Percentiles rank a stretch among this genome's conserved stretches.
phyloP scores from a whole-genome alignment of 139 green algal genomes.

The Bryopsis sp. region DNA sequence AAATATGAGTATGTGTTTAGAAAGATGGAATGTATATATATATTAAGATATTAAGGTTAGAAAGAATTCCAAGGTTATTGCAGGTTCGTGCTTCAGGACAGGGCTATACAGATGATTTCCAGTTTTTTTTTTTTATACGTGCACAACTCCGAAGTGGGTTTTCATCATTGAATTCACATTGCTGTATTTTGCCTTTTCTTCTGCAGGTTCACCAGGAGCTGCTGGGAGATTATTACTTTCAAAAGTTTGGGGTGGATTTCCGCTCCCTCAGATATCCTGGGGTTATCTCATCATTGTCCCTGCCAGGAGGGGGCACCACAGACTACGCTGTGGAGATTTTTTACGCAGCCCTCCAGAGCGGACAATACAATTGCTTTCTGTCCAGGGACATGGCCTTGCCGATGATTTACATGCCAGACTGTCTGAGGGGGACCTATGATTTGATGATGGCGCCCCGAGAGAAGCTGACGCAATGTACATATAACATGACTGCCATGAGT shows the following conservation, averaged over 20 bases:
- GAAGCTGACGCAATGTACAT: slow-evolving; percentile 34
- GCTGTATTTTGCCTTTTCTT: too few species aligned
- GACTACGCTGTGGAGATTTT: slow-evolving; percentile 69
- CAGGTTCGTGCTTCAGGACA: too few species aligned
- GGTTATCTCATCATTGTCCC: slow-evolving; percentile 43
- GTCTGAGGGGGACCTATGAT: slow-evolving; percentile 42
- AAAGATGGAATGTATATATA: too few species aligned
- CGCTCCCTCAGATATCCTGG: slow-evolving; percentile 53
- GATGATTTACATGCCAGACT: slow-evolving; percentile 60
- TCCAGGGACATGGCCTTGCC: slow-evolving; percentile 36
- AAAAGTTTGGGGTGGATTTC: slow-evolving; percentile 46
- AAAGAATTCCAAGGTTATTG: too few species aligned
- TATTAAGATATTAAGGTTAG: too few species aligned
- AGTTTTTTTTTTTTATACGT: too few species aligned
- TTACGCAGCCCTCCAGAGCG: slow-evolving; percentile 32
- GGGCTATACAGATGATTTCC: too few species aligned
- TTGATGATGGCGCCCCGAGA: slow-evolving; percentile 43
- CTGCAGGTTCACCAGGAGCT: slow-evolving; percentile 54
- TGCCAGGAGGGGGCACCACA: slow-evolving; percentile 54
- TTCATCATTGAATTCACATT: too few species aligned
- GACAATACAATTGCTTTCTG: slow-evolving; percentile 49
- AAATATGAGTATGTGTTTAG: too few species aligned
- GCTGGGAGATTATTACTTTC: slow-evolving; percentile 46
- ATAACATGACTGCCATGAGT: slow-evolving; percentile 51
- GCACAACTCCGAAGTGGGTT: too few species aligned